Base-by-base conservation (phyloP, 345 rosid species). In the Jatropha curcas region DNA sequence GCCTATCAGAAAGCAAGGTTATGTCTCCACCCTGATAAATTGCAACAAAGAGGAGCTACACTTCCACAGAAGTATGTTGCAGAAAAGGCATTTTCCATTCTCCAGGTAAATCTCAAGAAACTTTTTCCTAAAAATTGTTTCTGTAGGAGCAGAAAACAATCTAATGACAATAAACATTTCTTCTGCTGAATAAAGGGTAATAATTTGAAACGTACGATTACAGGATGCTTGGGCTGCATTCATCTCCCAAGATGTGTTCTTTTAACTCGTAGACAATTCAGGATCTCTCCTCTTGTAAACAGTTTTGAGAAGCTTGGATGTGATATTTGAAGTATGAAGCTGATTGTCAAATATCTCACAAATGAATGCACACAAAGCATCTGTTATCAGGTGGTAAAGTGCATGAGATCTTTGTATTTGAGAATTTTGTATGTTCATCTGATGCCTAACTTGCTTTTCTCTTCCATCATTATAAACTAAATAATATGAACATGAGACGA, bases 11-110 rank as follows among this genome's bases (percentile, higher is more conserved):
- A 86, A 81, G 97, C 97, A 56, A 84, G 97, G 76, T 84, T 90
- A 59, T 94, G 98, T 74, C 92, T 94, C 74, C 98, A 94, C 77
- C 98, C 98, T 1, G 97, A 90, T 81, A 92, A 90, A 78, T 75
- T 94, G 45, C 98, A 92, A 72, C 98, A 94, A 74, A 84, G 94
- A 82, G 89, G 94, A 72, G 89, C 91, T 52, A 83, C 95, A 25
- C 69, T 35, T 2, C 77, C 72, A n/a, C 97, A 92, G 53, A 94
- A 90, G 63, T 85, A 85, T 65, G 69, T 92, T 4, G 97, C 98
- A 5, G 84, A 86, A 35, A 87, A 86, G 80, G 91, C 84, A 71
- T 92, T 92, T 85, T 63, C 89, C 31, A 81, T 88, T 73, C 95
- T 94, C 70, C 97, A 90, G 98, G 97, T 94, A 82, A 19, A 41